Evolutionary conservation across 768 basidiomycete species (phyloP), one percentile per base, ranked within the genome.

Genomic region (Pleurotus eryngii): DNA sequence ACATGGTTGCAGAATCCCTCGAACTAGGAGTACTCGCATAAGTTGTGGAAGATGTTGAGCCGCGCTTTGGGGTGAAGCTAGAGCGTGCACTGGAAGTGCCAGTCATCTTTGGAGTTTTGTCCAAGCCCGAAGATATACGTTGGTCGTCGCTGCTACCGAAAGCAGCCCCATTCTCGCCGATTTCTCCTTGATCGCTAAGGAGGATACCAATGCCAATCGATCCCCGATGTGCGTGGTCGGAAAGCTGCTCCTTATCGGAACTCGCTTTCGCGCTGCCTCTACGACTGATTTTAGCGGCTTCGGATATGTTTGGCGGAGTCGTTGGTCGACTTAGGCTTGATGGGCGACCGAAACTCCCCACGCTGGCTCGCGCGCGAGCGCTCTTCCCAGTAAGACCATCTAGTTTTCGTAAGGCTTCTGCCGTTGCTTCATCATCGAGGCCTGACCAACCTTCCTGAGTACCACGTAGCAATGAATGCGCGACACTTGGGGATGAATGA

Each of bases 391-490:
- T 82, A 9, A 97, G 69, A 0, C 96, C 96, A 65, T 99, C 96
- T 22, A 99, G 73, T 72, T 96, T 97, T 55, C 95, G 84, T 37
- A 99, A 77, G 7, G 93, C 92, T 64, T 96, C 95, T 5, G 85
- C 90, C 5, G 96, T 95, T 14, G 88, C 87, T 64, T 91, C 87
- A 66, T 95, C 92, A 64, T 92, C 89, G 64, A 94, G 79, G 59
- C 84, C 90, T 14, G 87, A 87, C 91, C 91, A 94, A 24, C 92
- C 92, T 68, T 92, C 88, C 68, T 94, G 92, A 5, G 89, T 92
- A 9, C 92, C 92, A 61, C 90, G 84, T 22, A 94, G 80, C 55
- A 93, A 74, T 1, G 91, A 92, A 66, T 95, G 92, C 0, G 89
- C 92, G 46, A 94, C 90, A 66, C 81, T 89, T 4, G 87, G 75